A percentile compares a stretch with the other conserved stretches of the same genome.
These are phyloP conservation scores for Hypoxylon sp. DNA, from an alignment of 2,329 filamentous ascomycete genomes.

Conservation along the genomic window DNA sequence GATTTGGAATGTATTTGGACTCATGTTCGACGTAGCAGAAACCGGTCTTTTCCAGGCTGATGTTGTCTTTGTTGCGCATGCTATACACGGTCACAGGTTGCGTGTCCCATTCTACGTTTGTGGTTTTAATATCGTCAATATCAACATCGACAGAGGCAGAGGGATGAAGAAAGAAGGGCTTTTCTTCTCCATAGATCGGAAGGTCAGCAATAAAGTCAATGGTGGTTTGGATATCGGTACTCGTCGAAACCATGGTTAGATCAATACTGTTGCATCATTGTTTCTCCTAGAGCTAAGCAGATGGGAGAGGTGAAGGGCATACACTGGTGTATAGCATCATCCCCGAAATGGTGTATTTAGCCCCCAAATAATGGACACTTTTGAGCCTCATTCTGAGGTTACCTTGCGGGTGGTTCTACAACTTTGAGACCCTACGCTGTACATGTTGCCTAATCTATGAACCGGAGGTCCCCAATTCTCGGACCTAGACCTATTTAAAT, in stretches of 20 bases:
- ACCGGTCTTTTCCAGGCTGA: constrained; percentile 21
- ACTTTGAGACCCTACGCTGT: too few relatives aligned
- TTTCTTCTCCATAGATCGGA: constrained; percentile 20
- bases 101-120: constrained; percentile 27
- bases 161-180: constrained; percentile 25
- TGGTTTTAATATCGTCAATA: constrained; percentile 16
- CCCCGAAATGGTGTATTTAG: neutral
- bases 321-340: neutral
- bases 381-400: neutral
- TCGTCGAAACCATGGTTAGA: neutral
- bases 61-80: constrained; percentile 13
- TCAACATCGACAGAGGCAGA: constrained; percentile 14
- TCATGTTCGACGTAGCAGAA: constrained; percentile 28
- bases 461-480: too few relatives aligned
- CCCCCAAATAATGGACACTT: neutral
- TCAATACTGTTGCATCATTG: neutral
- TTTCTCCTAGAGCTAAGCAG: neutral
- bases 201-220: constrained; percentile 28
- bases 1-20: constrained; percentile 5
- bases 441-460: too few relatives aligned
- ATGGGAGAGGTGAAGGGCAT: neutral
- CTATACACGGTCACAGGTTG: constrained; percentile 18
- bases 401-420: too few relatives aligned
- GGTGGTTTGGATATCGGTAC: constrained; percentile 10
- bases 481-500: too few relatives aligned